A percentile compares a stretch with the other conserved stretches of the same genome.
These are phyloP conservation scores for Boletus smithii DNA, from an alignment of 1,284 basidiomycete genomes.

Conservation along the genomic window DNA sequence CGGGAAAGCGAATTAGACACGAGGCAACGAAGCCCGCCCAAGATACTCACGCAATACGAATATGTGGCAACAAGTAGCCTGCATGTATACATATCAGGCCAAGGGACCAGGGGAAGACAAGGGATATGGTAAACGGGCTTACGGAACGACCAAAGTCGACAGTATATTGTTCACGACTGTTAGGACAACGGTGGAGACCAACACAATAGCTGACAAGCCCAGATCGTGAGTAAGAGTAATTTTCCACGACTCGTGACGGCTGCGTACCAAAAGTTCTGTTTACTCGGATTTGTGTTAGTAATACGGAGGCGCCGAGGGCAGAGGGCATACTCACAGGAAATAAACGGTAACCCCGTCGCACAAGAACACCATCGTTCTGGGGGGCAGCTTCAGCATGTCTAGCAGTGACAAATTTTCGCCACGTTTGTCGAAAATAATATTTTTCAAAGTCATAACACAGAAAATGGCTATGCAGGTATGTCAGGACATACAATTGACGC, in stretches of 20 bases:
- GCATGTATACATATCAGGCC: slow-evolving; percentile 8
- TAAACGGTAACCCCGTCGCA: slow-evolving; percentile 19
- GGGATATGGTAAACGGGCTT: neutral
- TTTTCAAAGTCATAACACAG: slow-evolving; percentile 18
- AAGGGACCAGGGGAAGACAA: neutral
- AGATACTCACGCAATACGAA: slow-evolving; percentile 23
- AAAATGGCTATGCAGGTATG: slow-evolving; percentile 11
- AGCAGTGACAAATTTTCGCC: neutral
- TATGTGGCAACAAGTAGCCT: slow-evolving; percentile 18
- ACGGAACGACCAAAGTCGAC: slow-evolving; percentile 15
- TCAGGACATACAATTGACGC: slow-evolving; percentile 2
- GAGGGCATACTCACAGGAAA: slow-evolving; percentile 16
- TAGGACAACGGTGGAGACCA: slow-evolving; percentile 19
- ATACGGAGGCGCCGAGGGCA: neutral
- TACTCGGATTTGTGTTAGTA: neutral
- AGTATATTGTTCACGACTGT: slow-evolving; percentile 15
- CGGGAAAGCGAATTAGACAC: neutral
- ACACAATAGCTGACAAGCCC: slow-evolving; percentile 8
- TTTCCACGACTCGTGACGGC: neutral
- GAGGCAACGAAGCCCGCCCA: neutral
- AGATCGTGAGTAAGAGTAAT: neutral
- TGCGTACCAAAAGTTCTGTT: slow-evolving; percentile 19
- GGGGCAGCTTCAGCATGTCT: neutral
- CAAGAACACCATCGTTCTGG: slow-evolving; percentile 10
- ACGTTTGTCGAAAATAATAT: neutral